A percentile compares a stretch with the other conserved stretches of the same genome.
phyloP scores from a whole-genome alignment of 805 yeast species.

The Metschnikowia santaceciliae region DNA sequence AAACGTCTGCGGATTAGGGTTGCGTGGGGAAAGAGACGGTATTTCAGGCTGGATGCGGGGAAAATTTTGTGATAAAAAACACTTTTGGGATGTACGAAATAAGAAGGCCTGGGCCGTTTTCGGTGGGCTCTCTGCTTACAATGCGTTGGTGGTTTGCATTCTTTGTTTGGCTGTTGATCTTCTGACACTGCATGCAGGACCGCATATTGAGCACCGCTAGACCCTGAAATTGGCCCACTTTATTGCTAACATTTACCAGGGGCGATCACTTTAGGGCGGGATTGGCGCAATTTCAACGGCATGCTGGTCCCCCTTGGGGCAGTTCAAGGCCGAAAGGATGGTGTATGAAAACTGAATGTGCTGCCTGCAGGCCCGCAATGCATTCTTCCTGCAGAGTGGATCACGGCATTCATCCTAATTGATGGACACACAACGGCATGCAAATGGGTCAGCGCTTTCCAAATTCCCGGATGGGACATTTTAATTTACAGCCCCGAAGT shows the following conservation, averaged over 20 bases:
- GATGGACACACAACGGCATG: background rate
- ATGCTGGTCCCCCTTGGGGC: background rate
- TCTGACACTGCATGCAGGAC: background rate
- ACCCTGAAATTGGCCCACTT: too few relatives aligned
- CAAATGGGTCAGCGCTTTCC: background rate
- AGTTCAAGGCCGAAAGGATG: background rate
- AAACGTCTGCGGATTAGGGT: constrained; percentile 3
- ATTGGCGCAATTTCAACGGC: background rate
- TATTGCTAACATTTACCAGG: too few relatives aligned
- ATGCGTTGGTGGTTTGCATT: background rate
- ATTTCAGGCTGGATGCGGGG: background rate
- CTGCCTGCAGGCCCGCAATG: background rate
- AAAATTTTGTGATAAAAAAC: background rate
- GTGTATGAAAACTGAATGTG: background rate
- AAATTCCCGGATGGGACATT: background rate
- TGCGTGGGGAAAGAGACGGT: background rate
- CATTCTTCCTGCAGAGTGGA: background rate
- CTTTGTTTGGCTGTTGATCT: background rate
- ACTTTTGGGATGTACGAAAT: background rate
- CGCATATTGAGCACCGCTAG: background rate
- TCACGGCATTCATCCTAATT: background rate
- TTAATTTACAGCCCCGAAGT: too few relatives aligned
- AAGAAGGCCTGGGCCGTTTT: background rate
- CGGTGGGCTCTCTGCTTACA: background rate
- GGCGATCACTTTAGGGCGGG: too few relatives aligned